phyloP scores from a whole-genome alignment of 768 basidiomycete genomes.

The Suillus subalutaceus region DNA sequence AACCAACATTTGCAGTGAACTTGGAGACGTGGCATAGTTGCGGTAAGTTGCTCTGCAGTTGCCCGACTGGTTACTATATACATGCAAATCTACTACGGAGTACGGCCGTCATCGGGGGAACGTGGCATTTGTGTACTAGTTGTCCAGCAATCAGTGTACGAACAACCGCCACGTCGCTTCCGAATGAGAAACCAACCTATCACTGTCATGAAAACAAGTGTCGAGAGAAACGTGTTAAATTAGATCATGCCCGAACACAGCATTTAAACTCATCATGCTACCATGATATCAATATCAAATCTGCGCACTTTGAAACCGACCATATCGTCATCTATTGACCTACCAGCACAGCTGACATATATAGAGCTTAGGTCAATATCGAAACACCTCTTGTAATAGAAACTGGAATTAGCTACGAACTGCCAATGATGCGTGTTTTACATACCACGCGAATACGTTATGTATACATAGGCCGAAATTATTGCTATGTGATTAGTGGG shows the following conservation, averaged over 20 bases:
- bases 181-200: neutral
- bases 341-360: neutral
- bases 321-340: neutral
- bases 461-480: neutral
- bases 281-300: neutral
- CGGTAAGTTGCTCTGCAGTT: neutral
- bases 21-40: neutral
- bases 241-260: neutral
- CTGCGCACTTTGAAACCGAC: neutral
- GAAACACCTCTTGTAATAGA: neutral
- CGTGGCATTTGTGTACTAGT: neutral
- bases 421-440: neutral
- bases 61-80: neutral
- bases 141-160: neutral
- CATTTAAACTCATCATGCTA: neutral
- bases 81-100: neutral
- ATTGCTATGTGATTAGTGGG: neutral
- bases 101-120: neutral
- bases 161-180: slow-evolving; percentile 2
- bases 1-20: neutral
- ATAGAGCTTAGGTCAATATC: neutral
- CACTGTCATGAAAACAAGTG: neutral
- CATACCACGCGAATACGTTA: neutral
- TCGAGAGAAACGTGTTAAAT: neutral
- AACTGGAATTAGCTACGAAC: neutral